Percentiles rank a stretch among this genome's conserved stretches.
Conservation (phyloP, 192 early-diverging fungal species). For the Coemansia sp. region DNA sequence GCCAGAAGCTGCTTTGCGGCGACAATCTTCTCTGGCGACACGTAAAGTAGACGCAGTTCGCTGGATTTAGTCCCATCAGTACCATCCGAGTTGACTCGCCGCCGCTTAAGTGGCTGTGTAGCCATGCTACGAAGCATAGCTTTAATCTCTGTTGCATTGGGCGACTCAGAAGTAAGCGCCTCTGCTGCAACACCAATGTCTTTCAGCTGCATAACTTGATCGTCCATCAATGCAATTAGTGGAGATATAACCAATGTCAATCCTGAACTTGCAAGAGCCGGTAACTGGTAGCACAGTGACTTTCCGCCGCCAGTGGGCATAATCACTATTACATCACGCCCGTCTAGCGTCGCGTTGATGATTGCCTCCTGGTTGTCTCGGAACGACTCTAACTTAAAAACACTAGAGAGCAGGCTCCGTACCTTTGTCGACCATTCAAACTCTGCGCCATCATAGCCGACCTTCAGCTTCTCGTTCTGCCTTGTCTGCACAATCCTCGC, state of each 20-base stretch:
- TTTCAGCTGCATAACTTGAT: conserved; percentile 55
- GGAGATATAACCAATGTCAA: conserved; percentile 59
- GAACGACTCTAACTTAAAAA: conserved; percentile 54
- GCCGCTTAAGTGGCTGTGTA: conserved; percentile 10
- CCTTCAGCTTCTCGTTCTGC: conserved; percentile 24
- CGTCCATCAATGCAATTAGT: conserved; percentile 57
- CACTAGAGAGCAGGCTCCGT: conserved; percentile 28
- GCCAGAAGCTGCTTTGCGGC: conserved; percentile 47
- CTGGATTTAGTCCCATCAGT: neutral
- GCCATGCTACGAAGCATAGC: conserved; percentile 26
- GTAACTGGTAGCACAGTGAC: conserved; percentile 59
- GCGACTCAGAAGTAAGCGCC: conserved; percentile 49
- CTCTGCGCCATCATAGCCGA: conserved; percentile 32
- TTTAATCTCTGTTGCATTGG: conserved; percentile 34
- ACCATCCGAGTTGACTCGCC: neutral
- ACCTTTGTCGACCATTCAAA: conserved; percentile 60
- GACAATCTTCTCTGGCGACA: conserved; percentile 58
- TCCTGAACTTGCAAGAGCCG: conserved; percentile 36
- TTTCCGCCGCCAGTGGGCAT: conserved; percentile 59
- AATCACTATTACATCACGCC: conserved; percentile 50
- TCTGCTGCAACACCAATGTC: conserved; percentile 37
- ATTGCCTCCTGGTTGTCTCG: conserved; percentile 53
- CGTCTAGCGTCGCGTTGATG: conserved; percentile 58
- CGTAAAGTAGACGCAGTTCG: conserved; percentile 48
- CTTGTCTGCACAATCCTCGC: conserved; percentile 16